These are phyloP conservation scores for Umbelopsis vinacea DNA, from an alignment of 192 early-diverging fungal species.

Conservation along the genomic window DNA sequence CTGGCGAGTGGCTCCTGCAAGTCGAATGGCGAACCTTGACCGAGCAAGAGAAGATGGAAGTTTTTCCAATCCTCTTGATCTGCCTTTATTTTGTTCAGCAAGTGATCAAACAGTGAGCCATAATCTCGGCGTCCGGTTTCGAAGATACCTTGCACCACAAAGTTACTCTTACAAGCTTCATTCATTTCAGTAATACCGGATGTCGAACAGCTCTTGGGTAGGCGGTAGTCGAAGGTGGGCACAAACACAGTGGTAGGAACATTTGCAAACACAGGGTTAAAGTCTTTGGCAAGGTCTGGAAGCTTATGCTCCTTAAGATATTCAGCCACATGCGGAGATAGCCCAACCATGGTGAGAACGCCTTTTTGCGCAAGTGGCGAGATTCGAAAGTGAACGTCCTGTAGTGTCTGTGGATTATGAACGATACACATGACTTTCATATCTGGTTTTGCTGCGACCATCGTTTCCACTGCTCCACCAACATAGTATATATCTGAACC, in stretches of 20 bases:
- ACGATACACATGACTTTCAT: constrained; percentile 6
- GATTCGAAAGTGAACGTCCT: neutral
- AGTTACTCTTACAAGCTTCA: neutral
- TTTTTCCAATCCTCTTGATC: constrained; percentile 16
- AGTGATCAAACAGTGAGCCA: constrained; percentile 4
- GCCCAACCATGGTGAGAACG: constrained; percentile 10
- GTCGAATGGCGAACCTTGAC: constrained; percentile 16
- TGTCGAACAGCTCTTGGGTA: neutral
- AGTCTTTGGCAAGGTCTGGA: neutral
- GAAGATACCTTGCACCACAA: constrained; percentile 21
- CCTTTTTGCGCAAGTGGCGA: constrained; percentile 4
- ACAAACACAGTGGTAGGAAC: constrained; percentile 8
- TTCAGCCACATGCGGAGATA: constrained; percentile 14
- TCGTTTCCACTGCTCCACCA: neutral
- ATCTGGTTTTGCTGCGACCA: neutral
- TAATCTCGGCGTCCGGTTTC: constrained; percentile 14
- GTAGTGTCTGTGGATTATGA: neutral
- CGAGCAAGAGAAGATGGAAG: neutral
- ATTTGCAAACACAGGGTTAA: neutral
- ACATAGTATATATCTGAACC: neutral
- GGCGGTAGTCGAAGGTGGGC: constrained; percentile 8
- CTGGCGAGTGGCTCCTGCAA: neutral
- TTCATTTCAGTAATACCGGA: neutral
- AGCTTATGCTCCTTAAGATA: neutral
- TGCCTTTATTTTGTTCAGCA: neutral